phyloP scores from a whole-genome alignment of 805 yeast genomes.

The Brettanomyces naardenensis region DNA sequence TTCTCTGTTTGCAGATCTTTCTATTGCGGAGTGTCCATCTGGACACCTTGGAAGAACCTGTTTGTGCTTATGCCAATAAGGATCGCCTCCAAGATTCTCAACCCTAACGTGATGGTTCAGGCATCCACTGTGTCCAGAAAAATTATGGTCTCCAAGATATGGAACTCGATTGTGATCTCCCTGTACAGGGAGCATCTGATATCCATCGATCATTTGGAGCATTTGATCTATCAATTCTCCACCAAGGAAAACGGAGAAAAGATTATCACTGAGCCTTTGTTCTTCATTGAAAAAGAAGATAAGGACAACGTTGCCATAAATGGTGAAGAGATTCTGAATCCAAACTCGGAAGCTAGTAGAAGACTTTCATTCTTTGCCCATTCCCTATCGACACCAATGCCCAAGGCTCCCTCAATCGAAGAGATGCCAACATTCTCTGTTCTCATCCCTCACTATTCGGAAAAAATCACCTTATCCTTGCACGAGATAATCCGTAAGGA shows the following conservation, averaged over 20 bases:
- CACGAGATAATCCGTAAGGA: conserved; percentile 75
- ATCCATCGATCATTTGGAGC: conserved; percentile 64
- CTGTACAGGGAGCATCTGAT: conserved; percentile 77
- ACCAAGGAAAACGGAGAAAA: conserved; percentile 31
- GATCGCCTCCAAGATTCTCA: conserved; percentile 61
- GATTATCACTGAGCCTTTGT: conserved; percentile 59
- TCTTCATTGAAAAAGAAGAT: conserved; percentile 79
- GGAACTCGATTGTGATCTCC: conserved; percentile 80
- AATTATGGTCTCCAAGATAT: conserved; percentile 55
- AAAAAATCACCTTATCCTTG: conserved; percentile 67
- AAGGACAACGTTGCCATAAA: conserved; percentile 34
- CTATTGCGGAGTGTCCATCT: conserved; percentile 69
- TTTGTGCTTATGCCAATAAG: conserved; percentile 72
- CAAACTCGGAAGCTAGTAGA: conserved; percentile 71
- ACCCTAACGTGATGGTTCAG: conserved; percentile 29
- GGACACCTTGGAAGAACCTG: conserved; percentile 86
- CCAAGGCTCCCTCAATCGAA: conserved; percentile 56
- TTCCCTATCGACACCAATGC: conserved; percentile 78
- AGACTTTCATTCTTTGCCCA: conserved; percentile 87
- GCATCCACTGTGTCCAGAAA: conserved; percentile 35
- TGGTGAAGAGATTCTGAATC: conserved; percentile 43
- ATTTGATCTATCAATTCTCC: conserved; percentile 48
- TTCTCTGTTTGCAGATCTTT: conserved; percentile 63
- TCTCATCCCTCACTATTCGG: conserved; percentile 79
- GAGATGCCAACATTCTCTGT: conserved; percentile 80